Conservation (phyloP, 208 protist genomes). For the Leishmania guyanensis region DNA sequence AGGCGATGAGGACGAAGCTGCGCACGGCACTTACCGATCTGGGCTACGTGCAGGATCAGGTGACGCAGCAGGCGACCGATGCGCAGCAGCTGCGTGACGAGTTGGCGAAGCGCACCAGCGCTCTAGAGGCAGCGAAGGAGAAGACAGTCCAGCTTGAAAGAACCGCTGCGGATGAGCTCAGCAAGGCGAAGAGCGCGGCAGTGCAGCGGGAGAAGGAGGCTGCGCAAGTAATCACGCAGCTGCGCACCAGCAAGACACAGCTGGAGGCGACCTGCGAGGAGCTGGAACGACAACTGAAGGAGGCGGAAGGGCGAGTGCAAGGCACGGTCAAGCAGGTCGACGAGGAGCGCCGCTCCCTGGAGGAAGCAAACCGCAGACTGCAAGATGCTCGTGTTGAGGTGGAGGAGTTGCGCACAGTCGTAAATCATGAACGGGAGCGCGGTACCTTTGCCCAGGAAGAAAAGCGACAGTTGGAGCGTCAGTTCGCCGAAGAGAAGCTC, state of each 20-base stretch:
- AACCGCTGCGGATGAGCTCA: slow-evolving; percentile 15
- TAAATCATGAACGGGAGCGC: slow-evolving; percentile 43
- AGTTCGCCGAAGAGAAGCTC: slow-evolving; percentile 43
- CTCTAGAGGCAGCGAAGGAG: slow-evolving; percentile 36
- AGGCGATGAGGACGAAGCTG: slow-evolving; percentile 58
- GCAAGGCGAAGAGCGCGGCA: slow-evolving; percentile 36
- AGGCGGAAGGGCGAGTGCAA: slow-evolving; percentile 51
- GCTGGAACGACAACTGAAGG: slow-evolving; percentile 46
- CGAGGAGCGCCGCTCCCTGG: slow-evolving; percentile 53
- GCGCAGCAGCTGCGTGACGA: slow-evolving; percentile 64
- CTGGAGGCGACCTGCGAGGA: slow-evolving; percentile 49
- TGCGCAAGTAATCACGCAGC: slow-evolving; percentile 31
- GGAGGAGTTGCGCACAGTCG: slow-evolving; percentile 50
- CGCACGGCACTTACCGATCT: slow-evolving; percentile 47
- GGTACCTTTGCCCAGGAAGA: slow-evolving; percentile 42
- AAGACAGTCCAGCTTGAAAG: slow-evolving; percentile 27
- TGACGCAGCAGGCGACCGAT: slow-evolving; percentile 56
- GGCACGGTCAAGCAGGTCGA: slow-evolving; percentile 47
- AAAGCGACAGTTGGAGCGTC: slow-evolving; percentile 38
- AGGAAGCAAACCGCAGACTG: slow-evolving; percentile 37
- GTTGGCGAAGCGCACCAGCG: slow-evolving; percentile 38
- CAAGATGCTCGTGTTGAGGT: slow-evolving; percentile 45
- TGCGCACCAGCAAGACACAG: slow-evolving; percentile 37
- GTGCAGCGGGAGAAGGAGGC: slow-evolving; percentile 35
- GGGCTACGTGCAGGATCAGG: slow-evolving; percentile 62